Base-by-base conservation (phyloP, 257 asterid genomes). In the Hygrophila difformis region DNA sequence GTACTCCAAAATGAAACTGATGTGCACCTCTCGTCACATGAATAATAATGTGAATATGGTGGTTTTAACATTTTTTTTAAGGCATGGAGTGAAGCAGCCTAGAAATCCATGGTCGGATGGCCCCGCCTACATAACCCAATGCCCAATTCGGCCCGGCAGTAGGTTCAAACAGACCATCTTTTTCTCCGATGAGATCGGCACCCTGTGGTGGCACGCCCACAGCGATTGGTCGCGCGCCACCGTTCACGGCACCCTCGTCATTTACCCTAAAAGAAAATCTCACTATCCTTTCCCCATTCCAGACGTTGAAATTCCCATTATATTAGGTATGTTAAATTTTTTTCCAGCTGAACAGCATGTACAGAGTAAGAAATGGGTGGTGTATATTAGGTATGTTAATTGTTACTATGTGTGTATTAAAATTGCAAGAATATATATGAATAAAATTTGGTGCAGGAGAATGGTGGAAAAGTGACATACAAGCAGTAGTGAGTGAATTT, bases 191-290 rank as follows among this genome's bases (percentile, higher is more conserved):
- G 86, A 77, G 47, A 51, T 61, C 5, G 80, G 83, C 2, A 78
- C 73, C 1, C 1, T 78, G 19, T 71, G 83, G 87, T 77, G 82
- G 87, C 82, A 77, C 18, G 86, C 86, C 0, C 64, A 69, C 5
- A 73, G 75, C 19, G 68, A 73, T 0, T 77, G 87, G 80, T 66
- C 79, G 0, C 18, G 81, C 0, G 73, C 72, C 1, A 79, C 89
- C 0, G 79, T 75, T 1, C 75, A 61, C 14, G 84, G 84, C 13
- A 75, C 76, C 0, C 52, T 79, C 0, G 19, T 74, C 18, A 57
- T 78, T 7, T 35, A 47, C 9, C 80, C 83, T 0, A 44, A 8
- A 2, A 13, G 10, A 0, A 35, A 54, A 16, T 47, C 43, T 18
- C 46, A 35, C 4, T 62, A 70, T 59, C 82, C 82, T 50, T 77